Conservation (phyloP, 2,329 filamentous ascomycete species). For the Colletotrichum lindemuthianum region DNA sequence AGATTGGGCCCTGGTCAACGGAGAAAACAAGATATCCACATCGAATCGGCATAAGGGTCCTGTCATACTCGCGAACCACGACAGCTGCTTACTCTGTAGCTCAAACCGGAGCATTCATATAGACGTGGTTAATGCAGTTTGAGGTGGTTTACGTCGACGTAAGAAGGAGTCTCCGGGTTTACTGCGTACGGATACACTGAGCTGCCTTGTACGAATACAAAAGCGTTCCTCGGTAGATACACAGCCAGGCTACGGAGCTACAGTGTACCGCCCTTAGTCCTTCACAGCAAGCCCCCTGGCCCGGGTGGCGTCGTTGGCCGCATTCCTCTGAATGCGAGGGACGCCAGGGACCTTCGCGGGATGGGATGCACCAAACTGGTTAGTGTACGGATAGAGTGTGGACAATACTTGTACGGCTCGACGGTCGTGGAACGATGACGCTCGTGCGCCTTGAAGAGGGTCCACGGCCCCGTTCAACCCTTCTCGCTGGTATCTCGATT, state of each 20-base stretch:
- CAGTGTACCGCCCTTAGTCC: constrained; percentile 6
- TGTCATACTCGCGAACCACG: too few species aligned
- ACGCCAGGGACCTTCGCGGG: constrained; percentile 11
- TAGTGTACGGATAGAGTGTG: too few species aligned
- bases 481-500: constrained; percentile 36
- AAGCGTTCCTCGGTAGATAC: constrained; percentile 6
- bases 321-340: constrained; percentile 31
- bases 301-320: constrained; percentile 26
- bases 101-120: too few species aligned
- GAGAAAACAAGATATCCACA: too few species aligned
- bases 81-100: too few species aligned
- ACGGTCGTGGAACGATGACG: constrained; percentile 36
- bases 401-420: not conserved
- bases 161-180: too few species aligned
- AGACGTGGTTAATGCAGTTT: too few species aligned
- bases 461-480: constrained; percentile 37
- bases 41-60: too few species aligned
- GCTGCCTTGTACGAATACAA: not conserved
- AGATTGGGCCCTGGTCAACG: too few species aligned
- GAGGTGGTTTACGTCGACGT: too few species aligned
- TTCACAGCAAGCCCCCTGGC: constrained; percentile 17
- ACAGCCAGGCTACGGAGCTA: constrained; percentile 28
- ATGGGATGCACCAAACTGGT: constrained; percentile 23
- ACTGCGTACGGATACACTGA: not conserved
- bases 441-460: constrained; percentile 33